Evolutionary conservation across 2,329 filamentous ascomycete species (phyloP).

Genomic region (Delphinella strobiligena): DNA sequence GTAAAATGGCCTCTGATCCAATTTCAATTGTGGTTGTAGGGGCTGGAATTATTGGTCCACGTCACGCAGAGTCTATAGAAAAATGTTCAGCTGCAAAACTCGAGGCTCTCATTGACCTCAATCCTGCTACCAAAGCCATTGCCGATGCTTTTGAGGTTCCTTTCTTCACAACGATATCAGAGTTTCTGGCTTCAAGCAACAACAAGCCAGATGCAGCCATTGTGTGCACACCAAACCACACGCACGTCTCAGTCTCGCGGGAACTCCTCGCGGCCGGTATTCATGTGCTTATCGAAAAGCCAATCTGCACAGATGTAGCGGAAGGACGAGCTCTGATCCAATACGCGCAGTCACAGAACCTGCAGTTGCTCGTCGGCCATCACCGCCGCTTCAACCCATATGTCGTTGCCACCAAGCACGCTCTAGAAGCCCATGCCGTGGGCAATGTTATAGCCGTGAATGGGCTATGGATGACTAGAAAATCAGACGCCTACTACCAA

Average conservation of each 20-base stretch:
- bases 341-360: constrained; percentile 14
- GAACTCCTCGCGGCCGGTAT: constrained; percentile 36
- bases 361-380: constrained; percentile 44
- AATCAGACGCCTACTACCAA: constrained; percentile 41
- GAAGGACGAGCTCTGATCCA: constrained; percentile 23
- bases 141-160: constrained; percentile 27
- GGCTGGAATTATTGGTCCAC: constrained; percentile 38
- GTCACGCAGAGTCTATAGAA: constrained; percentile 35
- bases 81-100: constrained; percentile 27
- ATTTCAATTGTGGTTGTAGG: constrained; percentile 33
- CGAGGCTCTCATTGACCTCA: constrained; percentile 35
- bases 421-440: constrained; percentile 28
- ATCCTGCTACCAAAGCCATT: constrained; percentile 23
- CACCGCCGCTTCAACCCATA: constrained; percentile 50
- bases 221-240: constrained; percentile 48
- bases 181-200: constrained; percentile 28
- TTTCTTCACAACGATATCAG: constrained; percentile 29
- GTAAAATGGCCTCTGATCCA: no score
- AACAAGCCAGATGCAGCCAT: constrained; percentile 41
- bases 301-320: constrained; percentile 33
- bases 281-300: constrained; percentile 48
- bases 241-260: constrained; percentile 40
- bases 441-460: constrained; percentile 41
- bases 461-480: constrained; percentile 42
- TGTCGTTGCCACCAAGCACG: constrained; percentile 36